phyloP scores from a whole-genome alignment of 257 asterid genomes.

The Solanum habrochaites region DNA sequence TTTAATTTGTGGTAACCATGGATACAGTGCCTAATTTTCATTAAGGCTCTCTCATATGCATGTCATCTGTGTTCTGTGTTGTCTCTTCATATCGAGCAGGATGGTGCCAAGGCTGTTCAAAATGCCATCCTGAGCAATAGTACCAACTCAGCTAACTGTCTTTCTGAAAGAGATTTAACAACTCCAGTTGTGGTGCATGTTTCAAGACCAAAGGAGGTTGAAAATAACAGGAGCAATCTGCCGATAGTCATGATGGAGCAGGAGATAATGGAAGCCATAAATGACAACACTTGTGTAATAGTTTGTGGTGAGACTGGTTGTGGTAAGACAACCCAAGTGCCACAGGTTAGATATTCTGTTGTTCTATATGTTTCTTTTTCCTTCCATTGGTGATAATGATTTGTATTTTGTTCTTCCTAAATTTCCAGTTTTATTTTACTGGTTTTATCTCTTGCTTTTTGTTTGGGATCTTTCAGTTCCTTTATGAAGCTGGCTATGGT shows the following conservation, averaged over 20 bases:
- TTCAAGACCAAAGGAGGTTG: constrained; percentile 67
- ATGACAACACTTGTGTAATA: constrained; percentile 52
- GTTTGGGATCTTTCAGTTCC: constrained; percentile 53
- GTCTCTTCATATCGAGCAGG: constrained; percentile 22
- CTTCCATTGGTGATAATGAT: neutral
- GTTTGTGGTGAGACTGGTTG: constrained; percentile 98
- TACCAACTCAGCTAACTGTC: constrained; percentile 7
- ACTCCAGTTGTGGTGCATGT: constrained; percentile 63
- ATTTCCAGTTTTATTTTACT: neutral
- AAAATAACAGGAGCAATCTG: constrained; percentile 57
- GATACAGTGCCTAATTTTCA: neutral
- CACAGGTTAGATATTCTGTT: constrained; percentile 54
- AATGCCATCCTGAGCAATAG: constrained; percentile 5
- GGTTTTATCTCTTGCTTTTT: constrained; percentile 4
- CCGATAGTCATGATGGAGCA: constrained; percentile 98
- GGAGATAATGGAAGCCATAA: constrained; percentile 93
- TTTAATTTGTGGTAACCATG: neutral
- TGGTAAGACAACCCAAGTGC: constrained; percentile 98
- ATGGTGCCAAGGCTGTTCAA: constrained; percentile 10
- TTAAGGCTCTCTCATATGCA: neutral
- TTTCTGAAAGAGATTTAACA: constrained; percentile 14
- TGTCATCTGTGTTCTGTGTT: neutral
- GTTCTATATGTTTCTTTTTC: neutral
- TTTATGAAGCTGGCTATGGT: constrained; percentile 87
- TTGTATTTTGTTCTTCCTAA: neutral